Evolutionary conservation across 2,329 filamentous ascomycete species (phyloP).

Genomic region (Venturia aucupariae): DNA sequence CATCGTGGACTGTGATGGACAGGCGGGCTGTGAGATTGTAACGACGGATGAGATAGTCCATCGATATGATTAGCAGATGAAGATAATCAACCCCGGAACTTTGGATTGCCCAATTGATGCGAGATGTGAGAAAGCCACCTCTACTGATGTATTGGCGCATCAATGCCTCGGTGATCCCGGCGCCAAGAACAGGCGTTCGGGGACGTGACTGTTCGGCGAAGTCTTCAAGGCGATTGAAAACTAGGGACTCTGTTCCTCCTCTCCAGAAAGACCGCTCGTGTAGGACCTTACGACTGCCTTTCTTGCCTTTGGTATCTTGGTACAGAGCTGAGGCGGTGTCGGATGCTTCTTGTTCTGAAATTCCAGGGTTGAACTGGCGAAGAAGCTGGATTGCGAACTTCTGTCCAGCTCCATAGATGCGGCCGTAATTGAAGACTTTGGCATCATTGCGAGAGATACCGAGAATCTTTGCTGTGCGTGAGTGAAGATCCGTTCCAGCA

Average conservation of each 20-base stretch:
- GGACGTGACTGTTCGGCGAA: slow-evolving; percentile 93
- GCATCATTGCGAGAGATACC: slow-evolving; percentile 92
- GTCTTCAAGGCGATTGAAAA: slow-evolving; percentile 96
- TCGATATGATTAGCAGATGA: slow-evolving; percentile 81
- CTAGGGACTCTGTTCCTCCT: slow-evolving; percentile 91
- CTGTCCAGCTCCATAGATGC: slow-evolving; percentile 94
- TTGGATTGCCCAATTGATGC: slow-evolving; percentile 99
- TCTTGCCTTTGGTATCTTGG: slow-evolving; percentile 78
- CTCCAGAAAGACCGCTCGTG: slow-evolving; percentile 80
- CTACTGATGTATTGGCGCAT: slow-evolving; percentile 82
- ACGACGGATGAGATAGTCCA: slow-evolving; percentile 84
- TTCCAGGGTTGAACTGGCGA: slow-evolving; percentile 80
- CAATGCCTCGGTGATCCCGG: slow-evolving; percentile 90
- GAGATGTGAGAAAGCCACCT: slow-evolving; percentile 85
- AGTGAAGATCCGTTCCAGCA: slow-evolving; percentile 88
- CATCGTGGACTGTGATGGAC: slow-evolving; percentile 91
- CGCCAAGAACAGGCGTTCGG: slow-evolving; percentile 82
- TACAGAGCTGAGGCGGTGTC: slow-evolving; percentile 74
- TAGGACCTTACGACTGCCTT: slow-evolving; percentile 65
- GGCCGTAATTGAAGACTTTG: slow-evolving; percentile 97
- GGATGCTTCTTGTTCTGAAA: slow-evolving; percentile 71
- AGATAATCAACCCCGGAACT: slow-evolving; percentile 96
- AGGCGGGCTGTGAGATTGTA: slow-evolving; percentile 81
- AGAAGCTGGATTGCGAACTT: slow-evolving; percentile 87
- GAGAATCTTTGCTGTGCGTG: slow-evolving; percentile 81